Percentiles rank a stretch among this genome's conserved stretches.
phyloP scores from a whole-genome alignment of 257 asterid genomes.

The Jaltomata sinuosa region DNA sequence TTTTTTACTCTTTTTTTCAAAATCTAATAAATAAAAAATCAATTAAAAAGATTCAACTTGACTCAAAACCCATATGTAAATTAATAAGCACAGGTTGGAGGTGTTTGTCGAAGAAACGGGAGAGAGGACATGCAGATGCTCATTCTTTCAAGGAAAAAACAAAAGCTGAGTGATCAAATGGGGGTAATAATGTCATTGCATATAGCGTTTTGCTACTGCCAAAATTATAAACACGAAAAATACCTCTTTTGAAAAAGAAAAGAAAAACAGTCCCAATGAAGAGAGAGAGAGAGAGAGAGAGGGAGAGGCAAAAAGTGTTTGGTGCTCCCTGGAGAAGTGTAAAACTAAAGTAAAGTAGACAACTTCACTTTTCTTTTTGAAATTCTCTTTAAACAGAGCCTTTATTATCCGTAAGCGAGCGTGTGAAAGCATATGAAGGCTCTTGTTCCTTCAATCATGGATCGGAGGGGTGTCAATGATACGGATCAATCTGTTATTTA shows the following conservation, averaged over 20 bases:
- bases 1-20: too few relatives aligned
- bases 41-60: too few relatives aligned
- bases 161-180: neutral
- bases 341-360: constrained; percentile 20
- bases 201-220: neutral
- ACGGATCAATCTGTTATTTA: too few relatives aligned
- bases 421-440: constrained; percentile 7
- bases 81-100: too few relatives aligned
- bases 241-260: neutral
- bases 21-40: too few relatives aligned
- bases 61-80: too few relatives aligned
- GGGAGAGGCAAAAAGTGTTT: neutral
- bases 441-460: neutral
- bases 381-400: constrained; percentile 2
- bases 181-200: neutral
- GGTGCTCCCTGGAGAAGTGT: constrained; percentile 4
- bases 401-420: constrained; percentile 6
- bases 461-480: too few relatives aligned
- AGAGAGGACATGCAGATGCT: too few relatives aligned
- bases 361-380: constrained; percentile 9
- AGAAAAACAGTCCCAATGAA: neutral
- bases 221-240: neutral
- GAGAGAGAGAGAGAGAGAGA: neutral
- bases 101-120: too few relatives aligned
- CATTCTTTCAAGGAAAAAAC: too few relatives aligned